Conservation (phyloP, 257 asterid genomes). For the Nicotiana attenuata region DNA sequence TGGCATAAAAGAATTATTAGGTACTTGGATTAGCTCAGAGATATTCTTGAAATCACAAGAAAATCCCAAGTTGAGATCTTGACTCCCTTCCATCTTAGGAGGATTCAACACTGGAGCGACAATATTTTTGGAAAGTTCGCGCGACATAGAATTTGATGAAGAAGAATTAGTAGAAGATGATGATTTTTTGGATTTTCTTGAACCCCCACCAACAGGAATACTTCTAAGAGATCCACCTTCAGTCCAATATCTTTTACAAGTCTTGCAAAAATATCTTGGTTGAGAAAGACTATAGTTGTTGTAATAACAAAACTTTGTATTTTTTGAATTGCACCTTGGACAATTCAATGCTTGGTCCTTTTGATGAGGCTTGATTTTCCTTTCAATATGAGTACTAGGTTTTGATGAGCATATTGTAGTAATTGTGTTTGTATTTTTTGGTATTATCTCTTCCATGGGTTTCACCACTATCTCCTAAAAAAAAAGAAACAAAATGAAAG, state of each 20-base stretch:
- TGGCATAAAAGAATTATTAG: constrained; percentile 41
- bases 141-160: constrained; percentile 37
- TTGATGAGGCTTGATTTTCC: constrained; percentile 45
- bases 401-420: too few relatives aligned
- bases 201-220: constrained; percentile 81
- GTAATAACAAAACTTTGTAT: constrained; percentile 27
- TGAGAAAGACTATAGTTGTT: constrained; percentile 75
- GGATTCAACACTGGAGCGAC: neutral
- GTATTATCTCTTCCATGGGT: constrained; percentile 50
- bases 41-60: constrained; percentile 42
- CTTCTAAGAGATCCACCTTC: constrained; percentile 66
- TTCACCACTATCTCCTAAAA: constrained; percentile 51
- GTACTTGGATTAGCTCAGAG: constrained; percentile 48
- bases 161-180: neutral
- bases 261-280: constrained; percentile 70
- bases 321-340: constrained; percentile 29
- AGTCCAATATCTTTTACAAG: constrained; percentile 28
- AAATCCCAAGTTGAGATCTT: constrained; percentile 67
- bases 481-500: neutral
- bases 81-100: constrained; percentile 14
- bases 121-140: constrained; percentile 3
- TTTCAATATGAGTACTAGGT: constrained; percentile 25
- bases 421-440: constrained; percentile 10
- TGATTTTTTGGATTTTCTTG: constrained; percentile 61
- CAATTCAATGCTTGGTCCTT: constrained; percentile 59